A percentile compares a stretch with the other conserved stretches of the same genome.
These are phyloP conservation scores for Hericium alpestre DNA, from an alignment of 768 basidiomycete genomes.

Conservation along the genomic window DNA sequence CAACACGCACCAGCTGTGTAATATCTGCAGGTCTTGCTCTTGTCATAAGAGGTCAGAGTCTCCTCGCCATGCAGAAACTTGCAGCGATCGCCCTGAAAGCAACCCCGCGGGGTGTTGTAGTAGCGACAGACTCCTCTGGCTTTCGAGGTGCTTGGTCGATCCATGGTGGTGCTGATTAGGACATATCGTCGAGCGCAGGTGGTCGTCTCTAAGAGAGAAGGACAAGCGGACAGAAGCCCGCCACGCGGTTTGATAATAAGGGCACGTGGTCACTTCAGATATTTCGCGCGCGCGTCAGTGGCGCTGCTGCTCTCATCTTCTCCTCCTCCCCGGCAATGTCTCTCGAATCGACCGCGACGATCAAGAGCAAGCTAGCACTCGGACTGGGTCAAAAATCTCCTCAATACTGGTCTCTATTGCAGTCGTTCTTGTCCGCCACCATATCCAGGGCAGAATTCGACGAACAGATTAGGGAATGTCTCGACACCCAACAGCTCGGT, in stretches of 20 bases:
- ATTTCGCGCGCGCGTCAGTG: neutral
- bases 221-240: neutral
- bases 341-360: constrained; percentile 60
- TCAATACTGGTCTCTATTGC: constrained; percentile 53
- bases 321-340: constrained; percentile 38
- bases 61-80: constrained; percentile 64
- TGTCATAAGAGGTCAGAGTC: constrained; percentile 57
- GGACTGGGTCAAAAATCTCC: constrained; percentile 52
- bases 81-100: constrained; percentile 58
- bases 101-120: constrained; percentile 53
- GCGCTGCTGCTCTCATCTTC: neutral
- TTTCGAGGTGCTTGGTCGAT: constrained; percentile 57
- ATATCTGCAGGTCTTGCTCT: constrained; percentile 58
- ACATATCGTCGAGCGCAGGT: constrained; percentile 1
- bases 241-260: neutral
- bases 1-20: constrained; percentile 42
- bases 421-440: constrained; percentile 54
- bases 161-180: constrained; percentile 10
- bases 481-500: constrained; percentile 51
- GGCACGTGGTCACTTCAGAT: neutral
- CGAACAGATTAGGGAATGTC: constrained; percentile 48
- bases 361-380: constrained; percentile 55
- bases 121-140: constrained; percentile 63
- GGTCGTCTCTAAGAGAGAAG: neutral
- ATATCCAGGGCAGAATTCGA: constrained; percentile 73